phyloP scores from a whole-genome alignment of 257 asterid genomes.

The Nicotiana noctiflora region DNA sequence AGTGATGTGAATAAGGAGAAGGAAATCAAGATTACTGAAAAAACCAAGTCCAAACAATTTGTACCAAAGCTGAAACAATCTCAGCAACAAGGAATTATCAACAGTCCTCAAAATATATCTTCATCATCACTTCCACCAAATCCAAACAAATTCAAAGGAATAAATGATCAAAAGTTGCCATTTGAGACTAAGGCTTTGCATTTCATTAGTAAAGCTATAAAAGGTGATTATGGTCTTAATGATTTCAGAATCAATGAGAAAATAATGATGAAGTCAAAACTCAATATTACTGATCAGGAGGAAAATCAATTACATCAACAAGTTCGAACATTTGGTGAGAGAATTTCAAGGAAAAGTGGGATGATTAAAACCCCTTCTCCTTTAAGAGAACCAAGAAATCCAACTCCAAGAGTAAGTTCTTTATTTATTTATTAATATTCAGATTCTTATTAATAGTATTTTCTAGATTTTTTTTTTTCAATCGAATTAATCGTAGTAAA shows the following conservation, averaged over 20 bases:
- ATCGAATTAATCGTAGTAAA: no score
- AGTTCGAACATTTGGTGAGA: conserved; percentile 29
- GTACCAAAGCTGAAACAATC: neutral
- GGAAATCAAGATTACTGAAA: conserved; percentile 21
- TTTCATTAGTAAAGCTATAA: conserved; percentile 81
- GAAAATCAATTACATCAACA: conserved; percentile 29
- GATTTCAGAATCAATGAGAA: conserved; percentile 42
- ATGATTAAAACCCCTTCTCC: conserved; percentile 51
- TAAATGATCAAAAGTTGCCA: conserved; percentile 25
- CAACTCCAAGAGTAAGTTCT: conserved; percentile 58
- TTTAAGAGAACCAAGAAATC: conserved; percentile 45
- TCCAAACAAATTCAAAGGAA: conserved; percentile 11
- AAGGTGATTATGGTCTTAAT: conserved; percentile 56
- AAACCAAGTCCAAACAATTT: conserved; percentile 17
- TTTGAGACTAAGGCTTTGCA: conserved; percentile 71
- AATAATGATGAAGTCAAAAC: conserved; percentile 12
- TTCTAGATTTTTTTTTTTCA: no score
- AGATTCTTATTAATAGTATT: no score
- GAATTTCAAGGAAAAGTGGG: conserved; percentile 32
- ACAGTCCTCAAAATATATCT: neutral
- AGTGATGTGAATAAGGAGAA: conserved; percentile 36
- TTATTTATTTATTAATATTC: neutral
- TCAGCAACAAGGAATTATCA: conserved; percentile 14
- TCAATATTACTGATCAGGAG: conserved; percentile 21
- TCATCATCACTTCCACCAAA: conserved; percentile 31